Conservation (phyloP, 2,329 filamentous ascomycete species). For the Aureobasidium pullulans region DNA sequence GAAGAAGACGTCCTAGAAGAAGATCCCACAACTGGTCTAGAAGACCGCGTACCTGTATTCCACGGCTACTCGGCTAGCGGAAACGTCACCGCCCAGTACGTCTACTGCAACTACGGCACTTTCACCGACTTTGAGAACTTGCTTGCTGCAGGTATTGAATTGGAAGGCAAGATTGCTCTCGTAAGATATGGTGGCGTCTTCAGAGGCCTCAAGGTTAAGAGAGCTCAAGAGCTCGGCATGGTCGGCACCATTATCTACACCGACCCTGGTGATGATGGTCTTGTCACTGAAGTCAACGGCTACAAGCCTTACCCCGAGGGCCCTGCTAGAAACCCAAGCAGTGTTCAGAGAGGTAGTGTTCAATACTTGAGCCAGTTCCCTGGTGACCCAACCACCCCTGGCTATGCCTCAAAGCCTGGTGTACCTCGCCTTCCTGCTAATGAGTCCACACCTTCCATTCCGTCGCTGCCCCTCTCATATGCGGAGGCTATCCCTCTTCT, state of each 20-base stretch:
- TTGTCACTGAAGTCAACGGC: conserved; percentile 66
- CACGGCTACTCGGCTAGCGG: conserved; percentile 91
- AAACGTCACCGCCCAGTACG: conserved; percentile 80
- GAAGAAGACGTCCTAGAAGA: conserved; percentile 79
- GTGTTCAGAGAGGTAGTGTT: conserved; percentile 81
- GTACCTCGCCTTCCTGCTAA: conserved; percentile 66
- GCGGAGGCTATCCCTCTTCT: conserved; percentile 77
- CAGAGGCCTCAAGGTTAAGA: conserved; percentile 84
- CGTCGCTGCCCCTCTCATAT: conserved; percentile 87
- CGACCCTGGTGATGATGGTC: conserved; percentile 83
- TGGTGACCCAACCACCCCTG: conserved; percentile 81
- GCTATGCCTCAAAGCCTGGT: conserved; percentile 89
- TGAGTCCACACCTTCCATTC: conserved; percentile 69
- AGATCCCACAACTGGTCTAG: conserved; percentile 60
- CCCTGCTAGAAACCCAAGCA: conserved; percentile 72
- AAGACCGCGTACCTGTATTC: conserved; percentile 43
- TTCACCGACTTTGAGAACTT: conserved; percentile 81
- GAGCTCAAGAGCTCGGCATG: conserved; percentile 85
- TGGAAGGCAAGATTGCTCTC: conserved; percentile 80
- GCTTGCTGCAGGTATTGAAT: conserved; percentile 61
- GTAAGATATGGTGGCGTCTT: conserved; percentile 82
- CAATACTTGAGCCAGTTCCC: conserved; percentile 53
- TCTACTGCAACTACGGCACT: conserved; percentile 88
- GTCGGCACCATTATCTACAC: conserved; percentile 77
- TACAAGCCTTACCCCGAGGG: conserved; percentile 74